phyloP scores from a whole-genome alignment of 768 basidiomycete genomes.

The Phylloporus sp. region DNA sequence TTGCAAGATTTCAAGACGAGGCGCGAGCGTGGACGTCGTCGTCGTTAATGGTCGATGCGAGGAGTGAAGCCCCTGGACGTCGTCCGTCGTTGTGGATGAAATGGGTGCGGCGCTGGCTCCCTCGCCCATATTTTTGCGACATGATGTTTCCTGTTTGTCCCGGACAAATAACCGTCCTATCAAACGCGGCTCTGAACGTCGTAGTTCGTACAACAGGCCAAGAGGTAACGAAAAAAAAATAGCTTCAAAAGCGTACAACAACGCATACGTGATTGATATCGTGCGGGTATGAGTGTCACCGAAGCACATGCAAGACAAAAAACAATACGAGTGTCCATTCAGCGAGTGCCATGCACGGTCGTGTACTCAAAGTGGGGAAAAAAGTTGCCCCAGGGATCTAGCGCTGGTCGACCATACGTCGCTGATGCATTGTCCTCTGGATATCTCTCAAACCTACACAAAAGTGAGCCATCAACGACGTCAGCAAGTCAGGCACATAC shows the following conservation, averaged over 20 bases:
- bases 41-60: conserved; percentile 4
- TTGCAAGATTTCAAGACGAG: conserved; percentile 52
- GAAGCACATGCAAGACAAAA: conserved; percentile 5
- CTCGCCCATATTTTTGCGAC: conserved; percentile 32
- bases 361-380: conserved; percentile 80
- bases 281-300: conserved; percentile 15
- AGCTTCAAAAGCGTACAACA: conserved; percentile 7
- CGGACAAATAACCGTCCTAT: conserved; percentile 27
- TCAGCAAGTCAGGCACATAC: conserved; percentile 41
- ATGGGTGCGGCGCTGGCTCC: conserved; percentile 18
- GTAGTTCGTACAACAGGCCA: background rate
- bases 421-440: conserved; percentile 66
- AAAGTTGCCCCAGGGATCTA: conserved; percentile 58
- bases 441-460: conserved; percentile 65
- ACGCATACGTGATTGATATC: conserved; percentile 8
- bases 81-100: conserved; percentile 21
- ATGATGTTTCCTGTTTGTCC: conserved; percentile 34
- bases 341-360: conserved; percentile 34
- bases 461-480: background rate
- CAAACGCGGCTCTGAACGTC: background rate
- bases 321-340: background rate
- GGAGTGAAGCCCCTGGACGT: conserved; percentile 8
- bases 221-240: background rate
- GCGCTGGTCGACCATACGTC: conserved; percentile 52
- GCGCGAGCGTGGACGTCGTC: background rate